A percentile compares a stretch with the other conserved stretches of the same genome.
Conservation (phyloP, 2,329 filamentous ascomycete species). For the Botrytis elliptica region DNA sequence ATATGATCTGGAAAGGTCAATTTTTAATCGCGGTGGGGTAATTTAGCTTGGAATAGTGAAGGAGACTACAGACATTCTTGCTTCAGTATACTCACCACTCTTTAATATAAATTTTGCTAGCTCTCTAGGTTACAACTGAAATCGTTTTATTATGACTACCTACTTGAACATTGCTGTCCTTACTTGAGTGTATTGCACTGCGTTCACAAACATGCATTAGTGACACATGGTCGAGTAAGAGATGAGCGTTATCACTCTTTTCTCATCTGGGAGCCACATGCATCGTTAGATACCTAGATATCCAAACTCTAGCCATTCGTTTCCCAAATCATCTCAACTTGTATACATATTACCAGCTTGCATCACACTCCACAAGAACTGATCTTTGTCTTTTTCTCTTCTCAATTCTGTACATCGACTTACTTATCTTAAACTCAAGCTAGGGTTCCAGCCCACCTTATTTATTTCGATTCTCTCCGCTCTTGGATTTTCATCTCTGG, state of each 20-base stretch:
- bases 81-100: background rate
- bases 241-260: background rate
- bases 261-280: background rate
- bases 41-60: background rate
- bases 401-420: background rate
- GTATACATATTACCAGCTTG: background rate
- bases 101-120: background rate
- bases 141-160: background rate
- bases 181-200: background rate
- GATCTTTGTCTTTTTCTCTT: no score
- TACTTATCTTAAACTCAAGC: background rate
- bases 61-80: background rate
- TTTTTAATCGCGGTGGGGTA: background rate
- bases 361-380: background rate
- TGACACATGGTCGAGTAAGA: background rate
- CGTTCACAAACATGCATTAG: background rate
- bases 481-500: background rate
- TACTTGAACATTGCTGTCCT: background rate
- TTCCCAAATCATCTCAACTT: background rate
- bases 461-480: background rate
- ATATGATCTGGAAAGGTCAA: background rate
- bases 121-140: background rate
- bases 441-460: background rate
- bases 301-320: background rate
- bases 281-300: background rate